Percentiles rank a stretch among this genome's conserved stretches.
Evolutionary conservation across 805 yeast genomes (phyloP).

Genomic region (Torulaspora maleeae): DNA sequence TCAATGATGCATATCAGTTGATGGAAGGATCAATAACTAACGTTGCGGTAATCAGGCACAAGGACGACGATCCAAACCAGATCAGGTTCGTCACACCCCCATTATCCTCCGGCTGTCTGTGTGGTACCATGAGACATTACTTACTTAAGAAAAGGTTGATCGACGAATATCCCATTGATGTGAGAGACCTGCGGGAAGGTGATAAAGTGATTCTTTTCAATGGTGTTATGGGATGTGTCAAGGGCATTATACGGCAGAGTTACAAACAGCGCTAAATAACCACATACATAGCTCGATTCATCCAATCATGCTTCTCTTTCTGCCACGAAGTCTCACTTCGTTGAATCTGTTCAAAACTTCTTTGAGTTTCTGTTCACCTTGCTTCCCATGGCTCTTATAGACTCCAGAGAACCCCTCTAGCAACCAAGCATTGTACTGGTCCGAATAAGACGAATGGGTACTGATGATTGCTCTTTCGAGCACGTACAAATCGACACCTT

Average conservation of each 20-base stretch:
- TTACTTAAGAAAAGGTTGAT: conserved; percentile 51
- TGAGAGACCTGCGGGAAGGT: conserved; percentile 52
- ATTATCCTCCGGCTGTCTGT: conserved; percentile 73
- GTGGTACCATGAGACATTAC: conserved; percentile 74
- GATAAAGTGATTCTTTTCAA: conserved; percentile 71
- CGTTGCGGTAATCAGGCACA: conserved; percentile 50
- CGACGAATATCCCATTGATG: conserved; percentile 44
- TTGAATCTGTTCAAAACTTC: conserved; percentile 65
- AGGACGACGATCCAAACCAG: conserved; percentile 31
- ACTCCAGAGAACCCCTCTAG: conserved; percentile 59
- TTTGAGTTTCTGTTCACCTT: conserved; percentile 39
- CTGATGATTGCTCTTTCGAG: conserved; percentile 86
- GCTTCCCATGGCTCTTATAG: conserved; percentile 33
- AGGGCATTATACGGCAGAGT: conserved; percentile 43
- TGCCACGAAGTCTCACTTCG: conserved; percentile 85
- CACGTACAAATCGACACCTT: conserved; percentile 95
- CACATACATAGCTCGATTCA: conserved; percentile 21
- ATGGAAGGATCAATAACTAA: conserved; percentile 84
- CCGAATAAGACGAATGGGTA: conserved; percentile 78
- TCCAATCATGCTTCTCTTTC: conserved; percentile 94
- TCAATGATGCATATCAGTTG: conserved; percentile 54
- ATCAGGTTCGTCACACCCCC: conserved; percentile 72
- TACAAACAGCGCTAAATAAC: conserved; percentile 6
- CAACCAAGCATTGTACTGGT: conserved; percentile 61
- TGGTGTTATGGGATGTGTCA: conserved; percentile 75